Conservation (phyloP, 495 filamentous ascomycete genomes). For the Aspergillus sclerotiicarbonarius region DNA sequence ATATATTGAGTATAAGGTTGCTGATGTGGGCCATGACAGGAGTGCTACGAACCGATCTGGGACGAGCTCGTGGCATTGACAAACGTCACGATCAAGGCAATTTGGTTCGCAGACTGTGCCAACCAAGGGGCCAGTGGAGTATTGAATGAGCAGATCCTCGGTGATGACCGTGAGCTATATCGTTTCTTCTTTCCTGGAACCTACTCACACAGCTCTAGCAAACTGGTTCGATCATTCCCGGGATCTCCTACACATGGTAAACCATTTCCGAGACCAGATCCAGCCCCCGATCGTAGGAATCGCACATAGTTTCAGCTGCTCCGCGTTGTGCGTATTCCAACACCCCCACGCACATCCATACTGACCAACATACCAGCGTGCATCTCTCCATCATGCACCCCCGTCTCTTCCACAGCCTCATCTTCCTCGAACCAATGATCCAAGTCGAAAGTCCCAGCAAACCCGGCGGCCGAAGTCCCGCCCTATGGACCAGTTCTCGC, state of each 20-base stretch:
- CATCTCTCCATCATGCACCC: constrained; percentile 7
- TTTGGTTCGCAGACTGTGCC: constrained; percentile 71
- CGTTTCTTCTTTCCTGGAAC: not conserved
- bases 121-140: constrained; percentile 66
- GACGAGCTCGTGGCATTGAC: constrained; percentile 54
- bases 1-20: not conserved
- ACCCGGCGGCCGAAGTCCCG: not conserved
- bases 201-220: constrained; percentile 1
- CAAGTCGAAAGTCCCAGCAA: not conserved
- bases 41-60: constrained; percentile 75
- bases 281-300: constrained; percentile 72
- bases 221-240: constrained; percentile 70
- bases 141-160: constrained; percentile 61
- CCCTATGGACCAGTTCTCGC: not conserved
- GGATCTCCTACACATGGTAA: constrained; percentile 70
- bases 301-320: constrained; percentile 72
- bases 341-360: constrained; percentile 29
- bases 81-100: constrained; percentile 51
- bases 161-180: constrained; percentile 62
- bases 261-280: constrained; percentile 65
- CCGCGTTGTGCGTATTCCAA: constrained; percentile 38
- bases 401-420: not conserved
- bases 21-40: constrained; percentile 34
- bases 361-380: constrained; percentile 15
- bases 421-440: constrained; percentile 7